phyloP scores from a whole-genome alignment of 2,329 filamentous ascomycete species.

The Microthyrium microscopicum region DNA sequence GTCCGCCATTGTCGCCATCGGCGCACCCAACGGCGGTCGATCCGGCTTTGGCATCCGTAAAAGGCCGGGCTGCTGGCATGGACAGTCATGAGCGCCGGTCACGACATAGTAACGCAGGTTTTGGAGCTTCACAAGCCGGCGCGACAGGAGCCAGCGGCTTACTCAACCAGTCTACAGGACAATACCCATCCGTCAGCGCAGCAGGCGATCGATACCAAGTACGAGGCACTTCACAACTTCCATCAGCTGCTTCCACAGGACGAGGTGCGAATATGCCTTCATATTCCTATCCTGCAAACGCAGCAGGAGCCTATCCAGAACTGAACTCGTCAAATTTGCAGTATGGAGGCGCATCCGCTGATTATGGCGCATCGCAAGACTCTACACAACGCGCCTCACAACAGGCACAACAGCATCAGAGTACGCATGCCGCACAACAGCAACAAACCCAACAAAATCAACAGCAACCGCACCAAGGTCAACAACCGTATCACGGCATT shows the following conservation, averaged over 20 bases:
- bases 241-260: constrained; percentile 22
- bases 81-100: constrained; percentile 58
- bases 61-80: constrained; percentile 48
- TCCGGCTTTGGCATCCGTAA: constrained; percentile 36
- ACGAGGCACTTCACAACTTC: constrained; percentile 28
- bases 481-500: constrained; percentile 24
- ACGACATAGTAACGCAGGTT: constrained; percentile 58
- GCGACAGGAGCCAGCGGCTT: no score
- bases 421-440: constrained; percentile 25
- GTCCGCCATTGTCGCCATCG: constrained; percentile 47
- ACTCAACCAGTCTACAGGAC: constrained; percentile 26
- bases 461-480: constrained; percentile 35
- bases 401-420: no score
- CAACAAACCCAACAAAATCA: constrained; percentile 34
- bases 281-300: constrained; percentile 35
- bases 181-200: constrained; percentile 27
- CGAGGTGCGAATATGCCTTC: constrained; percentile 23
- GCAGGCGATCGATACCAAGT: constrained; percentile 30
- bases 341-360: constrained; percentile 52
- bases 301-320: constrained; percentile 39
- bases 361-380: no score
- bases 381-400: no score
- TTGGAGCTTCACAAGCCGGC: constrained; percentile 38
- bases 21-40: constrained; percentile 43
- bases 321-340: constrained; percentile 33